Percentiles rank a stretch among this genome's conserved stretches.
Conservation (phyloP, 192 early-diverging fungal species). For the Spinellus fusiger region DNA sequence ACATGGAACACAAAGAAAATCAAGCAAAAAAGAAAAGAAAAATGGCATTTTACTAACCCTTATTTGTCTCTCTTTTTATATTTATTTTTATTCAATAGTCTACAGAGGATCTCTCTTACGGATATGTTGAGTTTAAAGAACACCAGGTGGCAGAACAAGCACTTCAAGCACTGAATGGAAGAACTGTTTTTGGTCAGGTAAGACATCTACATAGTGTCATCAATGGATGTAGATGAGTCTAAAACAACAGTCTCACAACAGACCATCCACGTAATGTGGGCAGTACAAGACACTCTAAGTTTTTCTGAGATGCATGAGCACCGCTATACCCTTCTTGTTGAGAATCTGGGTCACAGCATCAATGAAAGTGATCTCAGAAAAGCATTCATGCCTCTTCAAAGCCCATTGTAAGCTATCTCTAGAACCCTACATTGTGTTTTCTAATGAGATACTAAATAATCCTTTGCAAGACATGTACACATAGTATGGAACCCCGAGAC, state of each 20-base stretch:
- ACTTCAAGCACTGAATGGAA: constrained; percentile 66
- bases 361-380: constrained; percentile 70
- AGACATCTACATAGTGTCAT: neutral
- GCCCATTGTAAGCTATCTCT: constrained; percentile 35
- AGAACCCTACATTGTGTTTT: neutral
- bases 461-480: constrained; percentile 54
- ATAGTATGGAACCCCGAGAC: constrained; percentile 84
- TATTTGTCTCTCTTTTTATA: too few species aligned
- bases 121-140: constrained; percentile 77
- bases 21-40: neutral
- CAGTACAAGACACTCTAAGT: constrained; percentile 2
- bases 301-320: constrained; percentile 10
- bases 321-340: constrained; percentile 82
- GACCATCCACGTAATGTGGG: constrained; percentile 21
- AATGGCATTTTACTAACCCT: too few species aligned
- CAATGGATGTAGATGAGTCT: neutral
- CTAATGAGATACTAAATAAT: constrained; percentile 1
- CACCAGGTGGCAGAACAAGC: constrained; percentile 67
- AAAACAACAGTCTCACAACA: neutral
- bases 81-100: neutral
- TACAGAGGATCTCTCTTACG: constrained; percentile 55
- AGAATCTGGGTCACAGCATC: constrained; percentile 79
- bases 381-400: constrained; percentile 66
- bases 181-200: constrained; percentile 53
- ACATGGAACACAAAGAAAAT: neutral